Evolutionary conservation across 352 stramenopile genomes (phyloP), one percentile per base, ranked within the genome.

Genomic region (Saprolegnia diclina): DNA sequence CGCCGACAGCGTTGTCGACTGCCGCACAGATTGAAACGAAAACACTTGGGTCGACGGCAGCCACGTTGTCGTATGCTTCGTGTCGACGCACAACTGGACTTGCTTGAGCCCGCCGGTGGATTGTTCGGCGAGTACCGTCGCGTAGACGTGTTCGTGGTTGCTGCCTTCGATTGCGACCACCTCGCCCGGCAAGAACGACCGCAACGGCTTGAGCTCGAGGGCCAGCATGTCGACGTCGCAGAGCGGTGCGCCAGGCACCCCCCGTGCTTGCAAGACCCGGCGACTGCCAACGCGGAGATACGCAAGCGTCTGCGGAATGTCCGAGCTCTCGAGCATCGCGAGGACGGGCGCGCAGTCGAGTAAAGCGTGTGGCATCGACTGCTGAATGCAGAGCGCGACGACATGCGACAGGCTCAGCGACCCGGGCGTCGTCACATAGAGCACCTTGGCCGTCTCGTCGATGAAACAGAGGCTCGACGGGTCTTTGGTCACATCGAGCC

Each of bases 211-310:
- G 29, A 94, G 44, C 45, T 91, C 85, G 4, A 91, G 74, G 29
- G 68, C 74, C 4, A 52, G 61, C 26, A 71, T 69, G 65, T 94
- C 85, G 14, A 57, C 57, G 5, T 86, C 76, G 10, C 74, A 78
- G 26, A 94, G 62, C 37, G 76, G 69, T 24, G 90, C 77, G 0
- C 82, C 85, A 14, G 82, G 67, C 5, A 78, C 69, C 29, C 86
- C 86, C 50, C 86, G 83, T 53, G 88, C 72, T 42, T 87, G 89
- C 55, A 90, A 57, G 10, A 73, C 50, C 7, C 76, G 76, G 21
- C 90, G 79, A 74, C 88, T 80, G n/a, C 81, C 83, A 38, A 91
- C 79, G 65, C 87, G 75, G 57, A 93, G 74, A n/a, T 80, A 67
- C 19, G 76, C 71, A 9, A 93, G 68, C 7, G 89, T 71, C 4